These are phyloP conservation scores for Endothia cerciana DNA, from an alignment of 2,329 filamentous ascomycete genomes.

Conservation along the genomic window DNA sequence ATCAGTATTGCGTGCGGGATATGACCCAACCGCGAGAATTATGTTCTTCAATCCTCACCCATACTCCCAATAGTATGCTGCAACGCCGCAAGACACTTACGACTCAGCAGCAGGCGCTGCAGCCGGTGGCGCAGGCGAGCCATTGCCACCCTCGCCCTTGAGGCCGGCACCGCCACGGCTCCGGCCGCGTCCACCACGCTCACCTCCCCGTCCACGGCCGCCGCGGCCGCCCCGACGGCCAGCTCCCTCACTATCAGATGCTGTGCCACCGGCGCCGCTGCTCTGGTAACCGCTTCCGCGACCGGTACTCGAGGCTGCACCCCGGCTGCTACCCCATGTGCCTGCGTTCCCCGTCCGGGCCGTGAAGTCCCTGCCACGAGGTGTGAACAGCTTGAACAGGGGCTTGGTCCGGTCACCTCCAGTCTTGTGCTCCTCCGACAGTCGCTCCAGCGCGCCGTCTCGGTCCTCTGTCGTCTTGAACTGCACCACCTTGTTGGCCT, in stretches of 20 bases:
- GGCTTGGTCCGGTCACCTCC: conserved; percentile 77
- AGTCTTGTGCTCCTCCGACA: conserved; percentile 78
- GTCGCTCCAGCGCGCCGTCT: conserved; percentile 73
- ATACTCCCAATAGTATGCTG: not conserved
- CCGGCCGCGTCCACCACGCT: conserved; percentile 59
- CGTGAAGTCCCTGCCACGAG: conserved; percentile 57
- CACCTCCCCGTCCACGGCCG: conserved; percentile 58
- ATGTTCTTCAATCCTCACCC: not conserved
- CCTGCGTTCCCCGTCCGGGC: conserved; percentile 66
- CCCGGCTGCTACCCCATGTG: conserved; percentile 70
- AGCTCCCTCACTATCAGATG: conserved; percentile 66
- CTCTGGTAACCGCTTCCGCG: conserved; percentile 80
- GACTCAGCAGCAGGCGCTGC: conserved; percentile 48
- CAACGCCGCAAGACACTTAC: conserved; percentile 6
- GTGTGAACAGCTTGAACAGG: conserved; percentile 81
- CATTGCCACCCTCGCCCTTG: conserved; percentile 60
- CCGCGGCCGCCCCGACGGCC: conserved; percentile 60
- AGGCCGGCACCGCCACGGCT: conserved; percentile 60
- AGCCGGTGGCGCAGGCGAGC: conserved; percentile 57
- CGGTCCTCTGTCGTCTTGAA: conserved; percentile 82
- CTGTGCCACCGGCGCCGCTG: conserved; percentile 78
- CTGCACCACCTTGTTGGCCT: conserved; percentile 81
- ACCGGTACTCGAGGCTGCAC: conserved; percentile 56
- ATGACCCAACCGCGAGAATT: not conserved
- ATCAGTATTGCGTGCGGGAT: not conserved